Evolutionary conservation across 1,139 yeast species (phyloP).

Genomic region (Keqinozyma sinolaborantium): DNA sequence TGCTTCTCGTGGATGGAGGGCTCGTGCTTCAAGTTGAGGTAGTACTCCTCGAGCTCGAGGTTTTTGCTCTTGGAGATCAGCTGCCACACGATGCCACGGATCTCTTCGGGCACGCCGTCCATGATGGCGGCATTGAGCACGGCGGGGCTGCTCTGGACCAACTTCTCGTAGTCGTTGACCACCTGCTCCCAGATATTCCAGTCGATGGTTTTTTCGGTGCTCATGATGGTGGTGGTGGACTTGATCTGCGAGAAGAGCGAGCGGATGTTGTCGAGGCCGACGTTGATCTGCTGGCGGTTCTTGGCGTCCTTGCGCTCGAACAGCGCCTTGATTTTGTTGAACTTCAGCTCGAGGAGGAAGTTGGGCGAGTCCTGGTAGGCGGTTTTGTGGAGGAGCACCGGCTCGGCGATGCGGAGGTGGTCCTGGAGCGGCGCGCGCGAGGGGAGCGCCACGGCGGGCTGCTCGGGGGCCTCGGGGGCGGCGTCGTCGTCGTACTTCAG

Average conservation of each 20-base stretch:
- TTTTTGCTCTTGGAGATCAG: slow-evolving; percentile 79
- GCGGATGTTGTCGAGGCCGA: slow-evolving; percentile 61
- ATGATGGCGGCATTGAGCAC: slow-evolving; percentile 60
- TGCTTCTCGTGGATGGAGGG: slow-evolving; percentile 69
- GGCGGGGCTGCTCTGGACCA: slow-evolving; percentile 61
- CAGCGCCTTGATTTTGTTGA: slow-evolving; percentile 23
- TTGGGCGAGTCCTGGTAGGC: slow-evolving; percentile 17
- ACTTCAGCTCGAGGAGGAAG: slow-evolving; percentile 34
- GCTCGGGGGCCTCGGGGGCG: neutral
- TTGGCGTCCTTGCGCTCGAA: slow-evolving; percentile 29
- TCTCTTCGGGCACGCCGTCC: slow-evolving; percentile 77
- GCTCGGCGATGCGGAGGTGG: slow-evolving; percentile 24
- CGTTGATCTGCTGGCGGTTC: slow-evolving; percentile 46
- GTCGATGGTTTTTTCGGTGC: slow-evolving; percentile 30
- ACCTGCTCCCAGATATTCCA: slow-evolving; percentile 41
- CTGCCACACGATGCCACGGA: slow-evolving; percentile 93
- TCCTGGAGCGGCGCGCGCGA: slow-evolving; percentile 25
- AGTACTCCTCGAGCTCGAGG: slow-evolving; percentile 66
- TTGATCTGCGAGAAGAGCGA: slow-evolving; percentile 20
- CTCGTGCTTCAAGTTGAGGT: slow-evolving; percentile 47
- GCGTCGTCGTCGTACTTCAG: too few relatives aligned
- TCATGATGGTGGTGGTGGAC: slow-evolving; percentile 55
- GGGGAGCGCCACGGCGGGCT: slow-evolving; percentile 14
- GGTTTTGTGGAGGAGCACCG: slow-evolving; percentile 10
- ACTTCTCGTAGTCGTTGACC: slow-evolving; percentile 65